Conservation (phyloP, 2,329 filamentous ascomycete species). For the Berkeleyomyces basicola region DNA sequence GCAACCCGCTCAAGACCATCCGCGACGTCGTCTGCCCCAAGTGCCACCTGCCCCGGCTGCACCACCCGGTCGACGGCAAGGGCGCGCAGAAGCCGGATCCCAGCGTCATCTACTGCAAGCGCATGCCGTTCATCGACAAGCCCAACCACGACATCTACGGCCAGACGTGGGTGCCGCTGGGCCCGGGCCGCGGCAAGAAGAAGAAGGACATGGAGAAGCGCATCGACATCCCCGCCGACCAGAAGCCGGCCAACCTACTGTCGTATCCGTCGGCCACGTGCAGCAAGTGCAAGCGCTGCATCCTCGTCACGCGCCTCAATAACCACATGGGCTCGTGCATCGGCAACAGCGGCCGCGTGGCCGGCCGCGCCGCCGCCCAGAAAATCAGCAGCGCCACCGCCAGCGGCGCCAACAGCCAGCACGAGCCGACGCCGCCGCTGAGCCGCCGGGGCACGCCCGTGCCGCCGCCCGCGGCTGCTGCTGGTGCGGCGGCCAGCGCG, state of each 20-base stretch:
- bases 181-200: slow-evolving; percentile 56
- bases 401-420: slow-evolving; percentile 28
- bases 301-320: slow-evolving; percentile 47
- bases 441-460: slow-evolving; percentile 46
- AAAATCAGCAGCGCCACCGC: slow-evolving; percentile 43
- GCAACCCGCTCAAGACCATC: slow-evolving; percentile 55
- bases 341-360: slow-evolving; percentile 46
- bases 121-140: slow-evolving; percentile 60
- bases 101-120: slow-evolving; percentile 57
- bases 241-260: slow-evolving; percentile 42
- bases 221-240: slow-evolving; percentile 32
- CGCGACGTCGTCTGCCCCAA: slow-evolving; percentile 56
- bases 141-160: slow-evolving; percentile 67
- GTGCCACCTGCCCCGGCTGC: slow-evolving; percentile 57
- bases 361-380: slow-evolving; percentile 43
- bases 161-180: slow-evolving; percentile 60
- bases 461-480: slow-evolving; percentile 20
- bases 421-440: slow-evolving; percentile 41
- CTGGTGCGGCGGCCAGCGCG: slow-evolving; percentile 20
- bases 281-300: slow-evolving; percentile 50
- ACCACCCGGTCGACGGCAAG: slow-evolving; percentile 55
- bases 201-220: slow-evolving; percentile 61
- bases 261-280: slow-evolving; percentile 50
- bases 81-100: slow-evolving; percentile 50
- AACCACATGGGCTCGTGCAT: slow-evolving; percentile 55